phyloP scores from a whole-genome alignment of 148 eudicot genomes.

The Euryodendron excelsum region DNA sequence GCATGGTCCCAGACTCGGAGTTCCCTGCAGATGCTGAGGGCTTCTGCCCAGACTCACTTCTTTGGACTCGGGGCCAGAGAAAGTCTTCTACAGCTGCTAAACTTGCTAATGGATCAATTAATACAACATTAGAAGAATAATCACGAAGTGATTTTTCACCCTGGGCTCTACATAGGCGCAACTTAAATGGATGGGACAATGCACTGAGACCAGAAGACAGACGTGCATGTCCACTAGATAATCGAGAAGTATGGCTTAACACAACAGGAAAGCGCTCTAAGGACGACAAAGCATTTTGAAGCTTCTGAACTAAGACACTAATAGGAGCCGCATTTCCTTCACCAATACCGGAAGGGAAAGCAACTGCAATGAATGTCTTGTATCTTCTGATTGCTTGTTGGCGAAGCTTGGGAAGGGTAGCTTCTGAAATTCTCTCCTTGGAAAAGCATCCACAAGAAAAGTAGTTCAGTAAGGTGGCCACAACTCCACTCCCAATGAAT shows the following conservation, averaged over 20 bases:
- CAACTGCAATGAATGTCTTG: constrained; percentile 67
- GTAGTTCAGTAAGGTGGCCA: constrained; percentile 72
- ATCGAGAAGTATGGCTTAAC: constrained; percentile 81
- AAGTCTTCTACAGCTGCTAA: constrained; percentile 94
- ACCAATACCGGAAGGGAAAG: constrained; percentile 49
- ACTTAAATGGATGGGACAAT: constrained; percentile 85
- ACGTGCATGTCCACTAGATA: constrained; percentile 75
- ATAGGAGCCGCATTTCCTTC: constrained; percentile 60
- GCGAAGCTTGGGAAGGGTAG: constrained; percentile 80
- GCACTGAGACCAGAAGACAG: constrained; percentile 88
- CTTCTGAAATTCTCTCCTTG: constrained; percentile 74
- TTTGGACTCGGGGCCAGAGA: constrained; percentile 93
- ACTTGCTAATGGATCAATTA: constrained; percentile 98
- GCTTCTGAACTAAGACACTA: constrained; percentile 80
- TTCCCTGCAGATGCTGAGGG: constrained; percentile 57
- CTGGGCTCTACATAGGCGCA: constrained; percentile 86
- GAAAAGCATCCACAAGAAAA: constrained; percentile 82
- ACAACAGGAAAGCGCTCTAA: constrained; percentile 94
- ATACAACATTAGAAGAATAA: constrained; percentile 87
- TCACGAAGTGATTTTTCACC: constrained; percentile 97
- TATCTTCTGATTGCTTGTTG: constrained; percentile 85
- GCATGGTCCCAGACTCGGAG: constrained; percentile 61
- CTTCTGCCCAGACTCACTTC: constrained; percentile 81
- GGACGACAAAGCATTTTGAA: constrained; percentile 87
- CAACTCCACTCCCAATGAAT: constrained; percentile 95